Evolutionary conservation across 2,329 filamentous ascomycete species (phyloP).

Genomic region (Bipolaris bicolor): DNA sequence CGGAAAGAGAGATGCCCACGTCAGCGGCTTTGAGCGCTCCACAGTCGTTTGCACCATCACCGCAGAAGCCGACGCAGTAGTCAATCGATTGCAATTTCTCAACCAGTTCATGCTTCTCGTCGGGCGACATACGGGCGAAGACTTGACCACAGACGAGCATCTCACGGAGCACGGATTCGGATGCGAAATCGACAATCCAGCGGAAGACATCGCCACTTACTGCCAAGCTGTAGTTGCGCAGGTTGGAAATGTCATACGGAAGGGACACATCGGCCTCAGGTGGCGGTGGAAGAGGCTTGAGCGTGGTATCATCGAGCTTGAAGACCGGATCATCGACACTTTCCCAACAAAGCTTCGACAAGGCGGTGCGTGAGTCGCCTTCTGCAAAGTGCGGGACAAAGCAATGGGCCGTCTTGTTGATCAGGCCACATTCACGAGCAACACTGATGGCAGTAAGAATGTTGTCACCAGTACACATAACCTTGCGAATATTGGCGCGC

Average conservation of each 20-base stretch:
- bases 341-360: constrained; percentile 82
- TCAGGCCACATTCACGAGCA: constrained; percentile 83
- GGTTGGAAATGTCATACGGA: constrained; percentile 81
- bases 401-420: constrained; percentile 82
- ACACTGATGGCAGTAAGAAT: constrained; percentile 97
- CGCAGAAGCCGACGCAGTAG: constrained; percentile 95
- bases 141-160: constrained; percentile 93
- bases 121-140: constrained; percentile 97
- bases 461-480: constrained; percentile 99
- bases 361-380: constrained; percentile 75
- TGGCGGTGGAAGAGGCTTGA: constrained; percentile 77
- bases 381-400: constrained; percentile 89
- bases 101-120: constrained; percentile 97
- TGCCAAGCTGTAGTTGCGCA: constrained; percentile 86
- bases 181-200: constrained; percentile 92
- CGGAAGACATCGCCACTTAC: constrained; percentile 93
- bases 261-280: constrained; percentile 78
- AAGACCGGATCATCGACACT: constrained; percentile 87
- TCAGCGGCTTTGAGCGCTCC: constrained; percentile 96
- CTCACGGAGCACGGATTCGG: constrained; percentile 77
- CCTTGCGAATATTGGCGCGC: constrained; percentile 80
- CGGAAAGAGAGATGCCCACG: constrained; percentile 94
- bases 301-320: constrained; percentile 76
- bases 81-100: constrained; percentile 96
- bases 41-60: constrained; percentile 96